Evolutionary conservation across 148 eudicot species (phyloP), one percentile per base, ranked within the genome.

Genomic region (Rhododendron molle): DNA sequence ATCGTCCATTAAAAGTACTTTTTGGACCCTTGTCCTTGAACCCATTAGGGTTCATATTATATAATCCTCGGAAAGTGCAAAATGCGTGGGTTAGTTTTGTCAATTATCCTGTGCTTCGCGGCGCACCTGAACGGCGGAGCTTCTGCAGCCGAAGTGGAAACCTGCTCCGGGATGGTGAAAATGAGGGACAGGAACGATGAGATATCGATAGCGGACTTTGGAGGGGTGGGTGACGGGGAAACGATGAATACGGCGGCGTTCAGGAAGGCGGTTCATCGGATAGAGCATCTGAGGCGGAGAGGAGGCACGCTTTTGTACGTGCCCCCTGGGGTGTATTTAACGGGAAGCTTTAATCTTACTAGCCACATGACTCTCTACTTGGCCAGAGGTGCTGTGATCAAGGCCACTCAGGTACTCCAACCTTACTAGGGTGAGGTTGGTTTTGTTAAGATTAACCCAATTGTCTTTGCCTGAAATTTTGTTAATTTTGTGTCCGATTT

Each of bases 341-440:
- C 99, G 0, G 96, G 77, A 52, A 87, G 90, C 43, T 95, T 97
- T 76, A 94, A 94, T 79, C 91, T 97, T 15, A 95, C 99, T 2
- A 95, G 99, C 78, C 94, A 87, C 60, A 95, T 97, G 98, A 97
- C 99, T 54, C 94, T 97, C 23, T 95, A 84, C 85, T 91, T 97
- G 92, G 94, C 98, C 77, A 67, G 30, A 47, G 98, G 93, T 67
- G 98, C 99, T 84, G 93, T 92, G 54, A 95, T 97, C 88, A 94
- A 89, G 86, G 98, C 99, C 52, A 90, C 98, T 21, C 92, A 90
- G 99, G 99, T 96, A 88, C 16, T 32, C 38, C 1, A 58, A 0
- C 10, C 71, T 65, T 8, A 4, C 18, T 65, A 7, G 28, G 28
- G 11, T 18, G 60, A 16, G 60, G 5, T 54, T 54, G 21, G 21